These are phyloP conservation scores for Verticillium nubilum DNA, from an alignment of 2,329 filamentous ascomycete species.

Conservation along the genomic window DNA sequence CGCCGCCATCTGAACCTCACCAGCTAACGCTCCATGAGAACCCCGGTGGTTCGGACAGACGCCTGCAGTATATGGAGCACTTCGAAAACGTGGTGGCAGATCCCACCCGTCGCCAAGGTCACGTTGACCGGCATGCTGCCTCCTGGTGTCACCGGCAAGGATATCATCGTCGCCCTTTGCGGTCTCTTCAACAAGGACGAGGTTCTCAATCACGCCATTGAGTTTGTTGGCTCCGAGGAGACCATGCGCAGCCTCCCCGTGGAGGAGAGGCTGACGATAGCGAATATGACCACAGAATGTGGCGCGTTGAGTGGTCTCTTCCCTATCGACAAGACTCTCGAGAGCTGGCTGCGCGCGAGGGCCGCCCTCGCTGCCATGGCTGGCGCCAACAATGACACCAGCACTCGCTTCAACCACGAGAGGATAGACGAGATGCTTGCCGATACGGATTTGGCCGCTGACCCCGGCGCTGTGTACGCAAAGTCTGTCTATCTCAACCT, in stretches of 20 bases:
- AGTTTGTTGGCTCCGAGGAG: constrained; percentile 76
- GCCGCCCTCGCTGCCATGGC: constrained; percentile 66
- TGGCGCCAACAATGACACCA: constrained; percentile 39
- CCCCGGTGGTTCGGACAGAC: constrained; percentile 83
- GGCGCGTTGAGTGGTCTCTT: constrained; percentile 58
- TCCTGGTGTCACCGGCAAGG: constrained; percentile 81
- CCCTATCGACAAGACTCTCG: constrained; percentile 69
- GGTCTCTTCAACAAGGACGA: constrained; percentile 78
- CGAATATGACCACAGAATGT: constrained; percentile 82
- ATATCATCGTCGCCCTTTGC: constrained; percentile 86
- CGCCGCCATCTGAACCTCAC: no score
- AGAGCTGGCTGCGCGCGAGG: constrained; percentile 70
- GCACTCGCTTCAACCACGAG: constrained; percentile 64
- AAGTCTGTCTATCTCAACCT: constrained; percentile 80
- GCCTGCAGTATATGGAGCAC: constrained; percentile 84
- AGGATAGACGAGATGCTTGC: constrained; percentile 66
- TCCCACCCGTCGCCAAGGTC: constrained; percentile 77
- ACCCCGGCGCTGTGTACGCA: constrained; percentile 73
- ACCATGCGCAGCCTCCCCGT: constrained; percentile 69
- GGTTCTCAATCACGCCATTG: constrained; percentile 88
- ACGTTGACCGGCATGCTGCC: constrained; percentile 72
- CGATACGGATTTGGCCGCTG: constrained; percentile 62
- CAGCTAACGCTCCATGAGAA: no score
- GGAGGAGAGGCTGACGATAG: constrained; percentile 67
- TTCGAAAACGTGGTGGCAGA: constrained; percentile 79